phyloP scores from a whole-genome alignment of 495 filamentous ascomycete species.

The Chaetomium tenue region DNA sequence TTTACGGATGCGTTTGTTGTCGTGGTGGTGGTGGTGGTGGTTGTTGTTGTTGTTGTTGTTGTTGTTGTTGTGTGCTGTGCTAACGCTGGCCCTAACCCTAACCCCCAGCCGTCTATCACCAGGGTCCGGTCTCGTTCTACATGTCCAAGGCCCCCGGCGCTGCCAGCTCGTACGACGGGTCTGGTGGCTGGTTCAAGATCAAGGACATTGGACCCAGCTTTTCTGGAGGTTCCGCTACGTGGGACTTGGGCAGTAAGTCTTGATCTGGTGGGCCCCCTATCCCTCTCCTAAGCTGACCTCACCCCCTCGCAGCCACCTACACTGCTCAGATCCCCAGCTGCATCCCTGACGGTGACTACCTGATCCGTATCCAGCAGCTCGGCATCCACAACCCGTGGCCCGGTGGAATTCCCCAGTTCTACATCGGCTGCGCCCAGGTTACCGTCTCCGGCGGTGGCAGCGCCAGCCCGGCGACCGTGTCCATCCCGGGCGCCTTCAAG shows the following conservation, averaged over 20 bases:
- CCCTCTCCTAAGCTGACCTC: not conserved
- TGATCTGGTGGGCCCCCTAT: not conserved
- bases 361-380: conserved; percentile 61
- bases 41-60: too few relatives aligned
- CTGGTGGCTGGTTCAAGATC: conserved; percentile 57
- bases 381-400: conserved; percentile 58
- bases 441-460: conserved; percentile 55
- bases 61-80: too few relatives aligned
- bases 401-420: conserved; percentile 52
- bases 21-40: too few relatives aligned
- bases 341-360: conserved; percentile 59
- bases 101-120: conserved; percentile 61
- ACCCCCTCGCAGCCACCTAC: conserved; percentile 41
- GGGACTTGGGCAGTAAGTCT: conserved; percentile 40
- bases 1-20: too few relatives aligned
- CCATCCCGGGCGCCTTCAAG: conserved; percentile 57
- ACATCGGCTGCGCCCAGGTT: conserved; percentile 60
- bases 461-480: conserved; percentile 46
- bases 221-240: conserved; percentile 37
- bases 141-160: conserved; percentile 54
- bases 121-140: conserved; percentile 55
- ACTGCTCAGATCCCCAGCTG: conserved; percentile 54
- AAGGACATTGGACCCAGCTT: conserved; percentile 46
- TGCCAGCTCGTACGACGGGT: conserved; percentile 48
- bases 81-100: too few relatives aligned